Conservation (phyloP, 2,329 filamentous ascomycete species). For the Colletotrichum simmondsii region DNA sequence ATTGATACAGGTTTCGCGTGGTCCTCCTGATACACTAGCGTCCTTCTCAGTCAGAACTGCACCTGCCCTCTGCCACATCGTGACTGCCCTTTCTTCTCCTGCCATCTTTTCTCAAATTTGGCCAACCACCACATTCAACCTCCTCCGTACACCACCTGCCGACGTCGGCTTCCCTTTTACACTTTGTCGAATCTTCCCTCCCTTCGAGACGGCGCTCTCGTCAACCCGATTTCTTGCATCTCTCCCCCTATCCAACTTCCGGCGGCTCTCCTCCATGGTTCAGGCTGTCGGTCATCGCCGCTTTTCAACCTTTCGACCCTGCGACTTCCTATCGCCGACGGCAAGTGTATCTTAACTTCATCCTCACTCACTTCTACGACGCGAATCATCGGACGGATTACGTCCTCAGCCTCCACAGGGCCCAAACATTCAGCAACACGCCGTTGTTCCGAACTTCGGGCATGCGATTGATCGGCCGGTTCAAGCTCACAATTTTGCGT, state of each 20-base stretch:
- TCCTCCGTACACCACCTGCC: neutral
- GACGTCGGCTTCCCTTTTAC: slow-evolving; percentile 1
- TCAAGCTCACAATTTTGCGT: neutral
- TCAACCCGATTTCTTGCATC: slow-evolving; percentile 7
- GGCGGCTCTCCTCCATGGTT: neutral
- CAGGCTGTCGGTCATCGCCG: slow-evolving; percentile 1
- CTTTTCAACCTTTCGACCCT: slow-evolving; percentile 15
- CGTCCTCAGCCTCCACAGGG: neutral
- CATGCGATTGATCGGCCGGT: slow-evolving; percentile 9
- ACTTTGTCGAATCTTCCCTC: neutral
- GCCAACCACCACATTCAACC: neutral
- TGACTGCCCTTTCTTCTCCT: neutral
- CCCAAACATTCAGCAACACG: neutral
- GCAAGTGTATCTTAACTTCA: slow-evolving; percentile 25
- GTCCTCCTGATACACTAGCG: slow-evolving; percentile 26
- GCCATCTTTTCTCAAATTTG: neutral
- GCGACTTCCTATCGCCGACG: slow-evolving; percentile 15
- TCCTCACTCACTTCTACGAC: slow-evolving; percentile 11
- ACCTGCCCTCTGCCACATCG: slow-evolving; percentile 1
- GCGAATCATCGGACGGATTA: neutral
- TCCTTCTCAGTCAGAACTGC: neutral
- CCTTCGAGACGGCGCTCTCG: neutral
- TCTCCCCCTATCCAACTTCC: slow-evolving; percentile 3
- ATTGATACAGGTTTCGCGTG: neutral
- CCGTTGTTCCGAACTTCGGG: slow-evolving; percentile 1